Conservation (phyloP, 164 flowering plant genomes). For the Saururus chinensis region DNA sequence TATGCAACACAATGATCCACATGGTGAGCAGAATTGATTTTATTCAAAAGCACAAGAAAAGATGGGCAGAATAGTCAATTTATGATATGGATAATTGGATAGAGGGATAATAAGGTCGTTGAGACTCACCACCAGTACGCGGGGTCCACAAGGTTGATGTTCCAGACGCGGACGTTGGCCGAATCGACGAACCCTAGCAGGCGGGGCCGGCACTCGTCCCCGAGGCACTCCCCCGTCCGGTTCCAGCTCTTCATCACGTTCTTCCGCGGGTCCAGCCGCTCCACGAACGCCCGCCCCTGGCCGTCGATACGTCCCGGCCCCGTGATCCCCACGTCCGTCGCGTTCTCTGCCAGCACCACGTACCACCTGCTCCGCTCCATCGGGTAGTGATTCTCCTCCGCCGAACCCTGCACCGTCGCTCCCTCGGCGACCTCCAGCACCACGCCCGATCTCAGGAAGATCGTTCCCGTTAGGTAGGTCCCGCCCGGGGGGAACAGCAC, state of each 20-base stretch:
- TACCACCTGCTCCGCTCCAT: conserved; percentile 50
- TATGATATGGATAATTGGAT: neutral
- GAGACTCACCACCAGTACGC: conserved; percentile 82
- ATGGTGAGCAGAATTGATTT: neutral
- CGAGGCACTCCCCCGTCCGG: conserved; percentile 58
- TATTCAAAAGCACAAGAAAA: neutral
- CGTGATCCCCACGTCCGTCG: conserved; percentile 66
- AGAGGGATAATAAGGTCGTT: too few species aligned
- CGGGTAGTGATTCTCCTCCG: conserved; percentile 53
- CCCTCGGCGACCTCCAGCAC: conserved; percentile 34
- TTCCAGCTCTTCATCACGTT: conserved; percentile 99
- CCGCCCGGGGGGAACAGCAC: conserved; percentile 51
- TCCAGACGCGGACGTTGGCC: conserved; percentile 40
- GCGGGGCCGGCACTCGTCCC: conserved; percentile 92
- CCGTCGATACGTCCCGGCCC: conserved; percentile 88
- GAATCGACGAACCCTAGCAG: conserved; percentile 69
- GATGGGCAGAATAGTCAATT: neutral
- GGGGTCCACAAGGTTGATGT: conserved; percentile 44
- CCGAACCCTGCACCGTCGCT: conserved; percentile 58
- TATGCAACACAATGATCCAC: conserved; percentile 38
- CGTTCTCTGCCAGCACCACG: conserved; percentile 75
- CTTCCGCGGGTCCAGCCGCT: conserved; percentile 47
- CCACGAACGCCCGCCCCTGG: conserved; percentile 60
- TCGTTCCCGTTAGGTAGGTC: conserved; percentile 60
- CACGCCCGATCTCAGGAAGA: conserved; percentile 57